Base-by-base conservation (phyloP, 2,329 filamentous ascomycete species). In the Neocucurbitaria cava region DNA sequence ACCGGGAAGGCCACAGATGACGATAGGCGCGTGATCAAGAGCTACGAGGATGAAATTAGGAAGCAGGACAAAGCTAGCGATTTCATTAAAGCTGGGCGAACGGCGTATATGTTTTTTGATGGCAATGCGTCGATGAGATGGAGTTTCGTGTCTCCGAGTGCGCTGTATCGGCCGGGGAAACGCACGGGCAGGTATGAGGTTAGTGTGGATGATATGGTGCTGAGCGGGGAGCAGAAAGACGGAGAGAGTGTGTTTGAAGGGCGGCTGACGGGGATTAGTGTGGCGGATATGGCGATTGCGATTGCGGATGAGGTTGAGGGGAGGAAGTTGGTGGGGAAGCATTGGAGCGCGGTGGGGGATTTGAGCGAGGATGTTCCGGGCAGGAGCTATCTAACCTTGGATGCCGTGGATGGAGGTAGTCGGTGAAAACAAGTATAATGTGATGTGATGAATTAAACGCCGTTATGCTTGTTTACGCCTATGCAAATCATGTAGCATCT, bases 41-140 rank as follows among this genome's bases (percentile, higher is more conserved):
- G 62, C 26, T 73, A 72, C 21, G 71, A 74, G 41, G 47, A 54
- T 0, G 44, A 47, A 0, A 63, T 72, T 15, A 62, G 52, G 24
- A 30, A 11, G 2, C 70, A 71, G 23, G 70, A 73, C 18, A 43
- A 52, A 3, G 67, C 71, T 1, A 59, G 53, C 0, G 66, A 70
- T 54, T 74, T 74, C 15, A 73, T 74, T 15, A 71, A 67, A 21
- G 72, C 71, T 1, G 71, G 64, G 1, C 54, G 73, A 1, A 71
- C 72, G n/a, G 66, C 65, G 21, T 75, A 49, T 38, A 74, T 75
- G 70, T 75, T 76, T 30, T 76, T 75, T 10, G 70, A 75, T 28
- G 71, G 71, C 4, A 72, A 74, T 28, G 64, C 59, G 46, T 58
- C 51, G 11, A 75, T 76, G 43, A 45, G 43, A 11, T 76, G 73